Base-by-base conservation (phyloP, 352 stramenopile genomes). In the Phytophthora pluvialis region DNA sequence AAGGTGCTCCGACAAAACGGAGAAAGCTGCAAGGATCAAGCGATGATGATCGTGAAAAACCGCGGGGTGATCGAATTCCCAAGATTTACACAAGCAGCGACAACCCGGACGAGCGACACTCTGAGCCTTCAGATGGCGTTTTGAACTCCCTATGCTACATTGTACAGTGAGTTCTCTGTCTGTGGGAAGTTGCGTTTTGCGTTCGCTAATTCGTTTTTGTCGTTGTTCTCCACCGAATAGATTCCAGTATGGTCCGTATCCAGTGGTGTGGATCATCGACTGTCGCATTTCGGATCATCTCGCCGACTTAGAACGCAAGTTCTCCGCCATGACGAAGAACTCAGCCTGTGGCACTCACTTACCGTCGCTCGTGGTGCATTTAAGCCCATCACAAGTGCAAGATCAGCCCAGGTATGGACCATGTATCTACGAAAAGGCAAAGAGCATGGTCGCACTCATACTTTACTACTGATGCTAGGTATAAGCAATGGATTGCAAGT, bases 191-290 rank as follows among this genome's bases (percentile, higher is more conserved):
- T 46, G 16, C 11, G 9, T 28, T 28, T 12, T 40, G 33, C 31
- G 1, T 16, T 51, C 31, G 31, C 9, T 36, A 26, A 60, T 25
- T 43, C 18, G 15, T 31, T 43, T 7, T 3, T 8, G 16, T 7
- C 11, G 4, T 25, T n/a, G 5, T 39, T 42, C 21, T 28, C 13
- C 26, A 10, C 35, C 11, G 13, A 40, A 38, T 49, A 62, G 66
- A 26, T 70, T 74, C 28, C 66, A 70, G 26, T 70, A 74, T 32
- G 10, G 16, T 4, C 66, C 79, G 3, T 69, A 77, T 52, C 65
- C 75, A 43, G 59, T 81, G 12, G 77, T 81, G 42, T 91, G 83
- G 83, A 64, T 91, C 52, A 68, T 91, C 35, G 83, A 91, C 45
- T 86, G 75, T 36, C 67, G 52, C 21, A 55, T 69, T 9, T 7